A percentile compares a stretch with the other conserved stretches of the same genome.
Conservation (phyloP, 192 early-diverging fungal genomes). For the Umbelopsis ramanniana region DNA sequence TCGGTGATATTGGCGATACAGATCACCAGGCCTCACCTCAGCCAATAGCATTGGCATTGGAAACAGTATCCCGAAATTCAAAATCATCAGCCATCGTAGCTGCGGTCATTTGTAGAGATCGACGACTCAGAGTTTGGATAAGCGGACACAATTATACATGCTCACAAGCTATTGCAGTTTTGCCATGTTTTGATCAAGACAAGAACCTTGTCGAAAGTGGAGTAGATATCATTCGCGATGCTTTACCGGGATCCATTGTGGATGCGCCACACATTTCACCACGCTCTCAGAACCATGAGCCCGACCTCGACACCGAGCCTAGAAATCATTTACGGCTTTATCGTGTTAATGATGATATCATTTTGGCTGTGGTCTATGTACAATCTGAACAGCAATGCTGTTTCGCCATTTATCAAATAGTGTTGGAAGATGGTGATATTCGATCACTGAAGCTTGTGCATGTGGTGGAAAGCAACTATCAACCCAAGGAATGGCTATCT, state of each 20-base stretch:
- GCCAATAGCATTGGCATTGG: constrained; percentile 1
- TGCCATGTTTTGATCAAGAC: background rate
- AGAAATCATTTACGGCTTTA: background rate
- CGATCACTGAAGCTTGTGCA: background rate
- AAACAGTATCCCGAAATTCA: background rate
- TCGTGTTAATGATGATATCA: background rate
- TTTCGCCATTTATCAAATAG: background rate
- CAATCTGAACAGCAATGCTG: background rate
- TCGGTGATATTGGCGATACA: background rate
- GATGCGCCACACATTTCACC: background rate
- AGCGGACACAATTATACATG: background rate
- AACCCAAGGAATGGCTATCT: background rate
- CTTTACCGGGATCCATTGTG: constrained; percentile 2
- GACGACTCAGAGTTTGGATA: background rate
- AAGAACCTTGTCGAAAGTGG: background rate
- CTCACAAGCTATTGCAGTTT: background rate
- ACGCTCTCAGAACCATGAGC: background rate
- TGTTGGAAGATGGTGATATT: background rate
- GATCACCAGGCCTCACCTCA: constrained; percentile 6
- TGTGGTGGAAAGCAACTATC: background rate
- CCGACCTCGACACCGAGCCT: background rate
- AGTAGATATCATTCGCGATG: background rate
- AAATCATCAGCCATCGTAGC: background rate
- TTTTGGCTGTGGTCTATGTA: background rate
- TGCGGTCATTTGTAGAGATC: background rate